Base-by-base conservation (phyloP, 2,329 filamentous ascomycete genomes). In the Microdochium paspali region DNA sequence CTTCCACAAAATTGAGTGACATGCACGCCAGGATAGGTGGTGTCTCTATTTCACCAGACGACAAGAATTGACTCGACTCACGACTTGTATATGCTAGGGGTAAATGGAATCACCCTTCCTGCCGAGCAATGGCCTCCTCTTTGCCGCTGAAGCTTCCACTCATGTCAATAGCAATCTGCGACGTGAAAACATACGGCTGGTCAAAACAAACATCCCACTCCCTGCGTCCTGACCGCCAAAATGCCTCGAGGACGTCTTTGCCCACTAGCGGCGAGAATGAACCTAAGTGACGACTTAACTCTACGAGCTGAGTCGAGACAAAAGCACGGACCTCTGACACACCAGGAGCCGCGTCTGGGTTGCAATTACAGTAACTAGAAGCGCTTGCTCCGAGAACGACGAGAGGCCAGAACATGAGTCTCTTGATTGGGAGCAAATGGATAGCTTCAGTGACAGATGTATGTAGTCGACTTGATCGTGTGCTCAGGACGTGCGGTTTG, bases 161-260 rank as follows among this genome's bases (percentile, higher is more conserved):
- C 3, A 44, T 47, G 30, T 58, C 53, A 3, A 56, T 46, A 2
- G 56, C 52, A 24, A 56, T 47, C 21, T 57, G 55, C 21, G 47
- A 43, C n/a, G 53, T 54, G 28, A 56, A 53, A 3, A 46, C 47
- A 32, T 54, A 55, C 24, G 52, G 54, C 39, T 40, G 50, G 43
- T 67, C 63, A 44, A 68, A 69, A 50, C 67, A 70, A 30, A 49
- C 53, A 54, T 69, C 65, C 66, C 66, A 70, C 3, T 46, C 23
- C 3, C 23, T 40, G 10, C 5, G 20, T 7, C 18, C 18, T 0
- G 60, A 63, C 3, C 51, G 51, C 66, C 66, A 68, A 42, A 65
- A 69, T 18, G 24, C 54, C 46, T 66, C 56, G 1, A 69, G 53
- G 1, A 64, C 52, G 0, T 24, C 31, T 47, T 61, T 62, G 2